Conservation (phyloP, 2,329 filamentous ascomycete species). For the Fusarium citri region DNA sequence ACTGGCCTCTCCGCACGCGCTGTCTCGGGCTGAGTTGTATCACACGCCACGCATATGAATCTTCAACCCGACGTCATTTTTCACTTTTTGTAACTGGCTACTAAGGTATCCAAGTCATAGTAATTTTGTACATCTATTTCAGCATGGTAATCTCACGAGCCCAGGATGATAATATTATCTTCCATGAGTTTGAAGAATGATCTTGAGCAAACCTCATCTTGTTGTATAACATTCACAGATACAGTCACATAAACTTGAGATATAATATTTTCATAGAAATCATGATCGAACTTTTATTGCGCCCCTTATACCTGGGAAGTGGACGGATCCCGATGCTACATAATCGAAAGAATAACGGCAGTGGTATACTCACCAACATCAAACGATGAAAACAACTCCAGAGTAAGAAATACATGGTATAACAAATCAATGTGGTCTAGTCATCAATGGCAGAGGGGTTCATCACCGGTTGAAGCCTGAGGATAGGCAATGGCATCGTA, state of each 20-base stretch:
- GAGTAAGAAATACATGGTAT: conserved; percentile 31
- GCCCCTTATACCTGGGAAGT: conserved; percentile 42
- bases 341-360: conserved; percentile 41
- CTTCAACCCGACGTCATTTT: conserved; percentile 14
- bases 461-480: conserved; percentile 33
- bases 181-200: conserved; percentile 11
- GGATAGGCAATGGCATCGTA: conserved; percentile 33
- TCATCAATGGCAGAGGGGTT: conserved; percentile 30
- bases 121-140: not conserved
- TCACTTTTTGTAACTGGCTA: not conserved
- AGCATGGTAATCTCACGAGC: not conserved
- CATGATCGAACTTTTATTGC: conserved; percentile 47
- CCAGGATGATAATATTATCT: not conserved
- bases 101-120: not conserved
- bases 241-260: not conserved
- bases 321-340: conserved; percentile 34
- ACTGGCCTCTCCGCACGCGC: conserved; percentile 23
- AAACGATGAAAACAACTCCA: conserved; percentile 36
- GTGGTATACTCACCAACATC: conserved; percentile 47
- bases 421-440: conserved; percentile 29
- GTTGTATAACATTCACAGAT: conserved; percentile 7
- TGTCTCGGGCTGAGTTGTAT: conserved; percentile 24
- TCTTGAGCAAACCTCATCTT: conserved; percentile 10
- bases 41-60: conserved; percentile 4
- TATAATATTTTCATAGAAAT: conserved; percentile 13